Evolutionary conservation across 139 green algal species (phyloP).

Genomic region (Chlamydomonas sp.): DNA sequence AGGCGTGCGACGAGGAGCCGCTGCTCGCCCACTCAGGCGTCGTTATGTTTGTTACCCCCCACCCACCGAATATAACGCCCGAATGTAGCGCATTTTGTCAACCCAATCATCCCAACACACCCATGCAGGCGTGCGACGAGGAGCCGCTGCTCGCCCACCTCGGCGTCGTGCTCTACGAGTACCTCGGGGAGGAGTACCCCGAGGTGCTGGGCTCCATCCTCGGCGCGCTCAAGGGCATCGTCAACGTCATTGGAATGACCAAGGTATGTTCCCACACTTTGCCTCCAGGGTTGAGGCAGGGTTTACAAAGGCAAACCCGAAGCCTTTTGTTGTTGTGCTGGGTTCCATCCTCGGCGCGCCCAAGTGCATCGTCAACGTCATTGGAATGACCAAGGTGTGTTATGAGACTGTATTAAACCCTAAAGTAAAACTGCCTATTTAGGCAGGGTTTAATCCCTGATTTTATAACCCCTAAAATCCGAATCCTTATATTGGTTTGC

Average conservation of each 20-base stretch:
- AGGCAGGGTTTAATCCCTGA: too few species aligned
- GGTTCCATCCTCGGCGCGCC: conserved; percentile 94
- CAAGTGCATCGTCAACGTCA: conserved; percentile 93
- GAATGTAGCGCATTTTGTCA: too few species aligned
- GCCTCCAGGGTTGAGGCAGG: too few species aligned
- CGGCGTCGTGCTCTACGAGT: conserved; percentile 94
- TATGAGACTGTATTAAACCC: too few species aligned
- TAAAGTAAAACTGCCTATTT: too few species aligned
- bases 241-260: conserved; percentile 96
- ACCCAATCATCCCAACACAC: too few species aligned
- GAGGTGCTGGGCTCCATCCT: conserved; percentile 97
- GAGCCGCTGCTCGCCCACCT: conserved; percentile 95
- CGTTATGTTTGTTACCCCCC: too few species aligned
- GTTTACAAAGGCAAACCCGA: too few species aligned
- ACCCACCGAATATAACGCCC: too few species aligned
- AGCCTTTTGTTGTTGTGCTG: too few species aligned
- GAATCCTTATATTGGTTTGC: too few species aligned
- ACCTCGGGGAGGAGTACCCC: conserved; percentile 94
- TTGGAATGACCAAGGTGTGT: conserved; percentile 83
- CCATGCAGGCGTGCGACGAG: conserved; percentile 82
- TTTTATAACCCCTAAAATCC: too few species aligned
- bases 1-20: conserved; percentile 91
- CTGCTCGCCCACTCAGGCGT: conserved; percentile 93
- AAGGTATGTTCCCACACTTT: conserved; percentile 9
- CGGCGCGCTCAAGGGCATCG: conserved; percentile 90